Base-by-base conservation (phyloP, 2,329 filamentous ascomycete species). In the Verticillium nonalfalfae region DNA sequence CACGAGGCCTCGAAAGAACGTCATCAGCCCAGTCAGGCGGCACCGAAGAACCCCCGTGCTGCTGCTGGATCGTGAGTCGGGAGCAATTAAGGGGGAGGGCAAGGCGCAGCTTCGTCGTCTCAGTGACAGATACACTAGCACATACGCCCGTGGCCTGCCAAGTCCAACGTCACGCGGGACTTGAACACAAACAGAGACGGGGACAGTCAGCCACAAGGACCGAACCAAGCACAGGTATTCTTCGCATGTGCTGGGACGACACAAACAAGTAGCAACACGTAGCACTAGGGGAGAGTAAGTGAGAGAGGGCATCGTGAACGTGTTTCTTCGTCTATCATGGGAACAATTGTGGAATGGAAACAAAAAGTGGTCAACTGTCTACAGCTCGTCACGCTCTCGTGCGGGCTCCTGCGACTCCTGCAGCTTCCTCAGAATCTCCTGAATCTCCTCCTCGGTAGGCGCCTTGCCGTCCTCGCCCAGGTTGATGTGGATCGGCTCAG, bases 381-480 rank as follows among this genome's bases (percentile, higher is more conserved):
- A 76, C 64, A 76, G 70, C 68, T 76, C 74, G 62, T 76, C 74
- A 60, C 75, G 73, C 59, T 68, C 65, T 52, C 70, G 62, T 36
- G 69, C 66, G 26, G 68, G 66, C 56, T 70, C 65, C 63, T 72
- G 66, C 66, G 71, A 67, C 60, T 71, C 69, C 63, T 72, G 69
- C 26, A 73, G 67, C 66, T 74, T 71, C 61, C 72, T 72, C 59
- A 76, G 64, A 59, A 86, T 81, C 67, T 81, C 79, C 68, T 85
- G 78, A 61, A 84, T 79, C 68, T 82, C 74, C 66, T 81, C 79
- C 50, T 77, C 73, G 39, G 73, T 77, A 26, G 75, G 79, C 71
- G 38, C 56, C 62, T 64, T 62, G n/a, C 58, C 64, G 31, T 62
- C 57, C 34, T 60, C 64, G 58, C 64, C 66, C 33, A 78, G 66